Percentiles rank a stretch among this genome's conserved stretches.
These are phyloP conservation scores for Nissolia schottii DNA, from an alignment of 306 rosid species.

Conservation along the genomic window DNA sequence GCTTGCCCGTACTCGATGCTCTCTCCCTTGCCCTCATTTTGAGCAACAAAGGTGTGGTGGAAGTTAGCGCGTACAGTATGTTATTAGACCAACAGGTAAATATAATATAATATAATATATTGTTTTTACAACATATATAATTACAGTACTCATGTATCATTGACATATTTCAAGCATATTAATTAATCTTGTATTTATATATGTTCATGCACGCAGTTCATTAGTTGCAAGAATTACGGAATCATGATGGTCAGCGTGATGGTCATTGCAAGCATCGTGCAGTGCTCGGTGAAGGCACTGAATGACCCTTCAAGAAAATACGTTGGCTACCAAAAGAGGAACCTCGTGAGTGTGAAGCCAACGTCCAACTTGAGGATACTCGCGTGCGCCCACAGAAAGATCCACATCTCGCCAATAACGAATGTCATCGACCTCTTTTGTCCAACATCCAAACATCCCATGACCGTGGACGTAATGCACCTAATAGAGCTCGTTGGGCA, in stretches of 20 bases:
- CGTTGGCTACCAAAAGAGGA: constrained; percentile 41
- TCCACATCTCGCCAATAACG: constrained; percentile 27
- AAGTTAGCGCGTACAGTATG: constrained; percentile 9
- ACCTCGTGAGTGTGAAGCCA: constrained; percentile 27
- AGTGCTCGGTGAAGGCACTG: constrained; percentile 29
- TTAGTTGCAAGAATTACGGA: not conserved
- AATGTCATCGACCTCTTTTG: constrained; percentile 34
- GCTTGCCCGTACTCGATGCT: constrained; percentile 43
- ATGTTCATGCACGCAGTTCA: constrained; percentile 19
- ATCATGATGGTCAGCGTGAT: constrained; percentile 18
- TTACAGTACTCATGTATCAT: too few species aligned
- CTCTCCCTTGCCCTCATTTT: constrained; percentile 46
- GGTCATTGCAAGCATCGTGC: constrained; percentile 25
- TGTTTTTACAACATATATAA: too few species aligned
- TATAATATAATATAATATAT: too few species aligned
- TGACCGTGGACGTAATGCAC: constrained; percentile 39
- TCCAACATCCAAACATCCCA: constrained; percentile 36
- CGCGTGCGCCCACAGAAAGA: constrained; percentile 35
- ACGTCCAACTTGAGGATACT: constrained; percentile 33
- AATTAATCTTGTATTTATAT: too few species aligned
- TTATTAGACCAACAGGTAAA: constrained; percentile 26
- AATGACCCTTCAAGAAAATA: constrained; percentile 57
- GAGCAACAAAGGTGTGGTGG: constrained; percentile 54
- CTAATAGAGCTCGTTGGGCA: constrained; percentile 51
- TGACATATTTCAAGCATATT: too few species aligned